Conservation (phyloP, 148 eudicot species). For the Diospyros lotus region DNA sequence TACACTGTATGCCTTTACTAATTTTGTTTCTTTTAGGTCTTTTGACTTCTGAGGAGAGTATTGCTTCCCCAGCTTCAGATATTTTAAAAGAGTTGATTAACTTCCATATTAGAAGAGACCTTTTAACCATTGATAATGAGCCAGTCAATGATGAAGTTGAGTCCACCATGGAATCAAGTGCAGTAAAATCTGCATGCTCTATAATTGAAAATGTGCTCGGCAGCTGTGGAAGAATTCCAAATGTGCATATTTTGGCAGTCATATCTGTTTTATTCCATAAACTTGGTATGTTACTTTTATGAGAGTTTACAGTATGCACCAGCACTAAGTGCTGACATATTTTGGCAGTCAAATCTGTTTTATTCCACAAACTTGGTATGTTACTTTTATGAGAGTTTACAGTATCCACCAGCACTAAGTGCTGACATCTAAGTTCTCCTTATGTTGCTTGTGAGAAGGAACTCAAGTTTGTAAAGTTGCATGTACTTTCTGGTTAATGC, state of each 20-base stretch:
- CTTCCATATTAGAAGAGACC: constrained; percentile 24
- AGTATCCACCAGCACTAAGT: neutral
- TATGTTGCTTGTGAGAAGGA: neutral
- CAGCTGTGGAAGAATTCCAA: constrained; percentile 38
- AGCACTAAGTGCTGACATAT: constrained; percentile 18
- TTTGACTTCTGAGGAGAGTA: constrained; percentile 46
- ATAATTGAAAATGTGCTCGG: constrained; percentile 42
- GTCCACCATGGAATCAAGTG: constrained; percentile 33
- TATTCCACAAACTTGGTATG: constrained; percentile 81
- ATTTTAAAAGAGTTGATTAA: constrained; percentile 52
- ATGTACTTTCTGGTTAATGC: neutral
- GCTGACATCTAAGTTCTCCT: constrained; percentile 15
- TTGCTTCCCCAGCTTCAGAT: constrained; percentile 49
- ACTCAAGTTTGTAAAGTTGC: neutral
- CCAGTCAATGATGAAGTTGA: constrained; percentile 24
- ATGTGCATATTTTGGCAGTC: constrained; percentile 50
- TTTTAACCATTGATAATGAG: constrained; percentile 21
- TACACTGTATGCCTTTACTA: neutral
- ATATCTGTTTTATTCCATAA: constrained; percentile 64
- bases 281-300: constrained; percentile 52
- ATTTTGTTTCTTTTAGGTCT: constrained; percentile 42
- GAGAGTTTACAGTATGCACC: neutral
- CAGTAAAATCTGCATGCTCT: constrained; percentile 49
- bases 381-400: neutral
- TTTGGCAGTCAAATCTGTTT: constrained; percentile 49